A percentile compares a stretch with the other conserved stretches of the same genome.
These are phyloP conservation scores for Begonia peltatifolia DNA, from an alignment of 306 rosid genomes.

Conservation along the genomic window DNA sequence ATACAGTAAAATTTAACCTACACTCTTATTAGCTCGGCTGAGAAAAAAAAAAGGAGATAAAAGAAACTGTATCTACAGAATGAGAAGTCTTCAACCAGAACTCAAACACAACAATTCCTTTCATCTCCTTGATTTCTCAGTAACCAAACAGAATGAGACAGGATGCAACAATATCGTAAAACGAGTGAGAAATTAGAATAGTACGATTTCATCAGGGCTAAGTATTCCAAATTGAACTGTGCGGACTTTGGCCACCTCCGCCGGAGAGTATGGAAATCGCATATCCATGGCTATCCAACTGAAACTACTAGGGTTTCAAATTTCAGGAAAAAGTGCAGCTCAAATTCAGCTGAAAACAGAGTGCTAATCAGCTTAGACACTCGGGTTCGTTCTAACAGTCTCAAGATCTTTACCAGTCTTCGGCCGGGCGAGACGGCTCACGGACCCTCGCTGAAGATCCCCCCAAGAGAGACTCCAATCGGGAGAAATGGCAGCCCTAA, in stretches of 20 bases:
- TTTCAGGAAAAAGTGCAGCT: slow-evolving; percentile 16
- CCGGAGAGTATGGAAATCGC: slow-evolving; percentile 89
- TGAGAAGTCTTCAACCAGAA: neutral
- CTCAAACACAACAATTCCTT: neutral
- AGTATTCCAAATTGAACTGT: slow-evolving; percentile 91
- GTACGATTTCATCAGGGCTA: slow-evolving; percentile 89
- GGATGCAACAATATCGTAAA: too few relatives aligned
- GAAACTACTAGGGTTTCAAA: slow-evolving; percentile 18
- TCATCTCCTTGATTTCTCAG: neutral
- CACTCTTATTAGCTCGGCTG: neutral
- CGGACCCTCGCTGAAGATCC: slow-evolving; percentile 4
- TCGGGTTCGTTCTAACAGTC: neutral
- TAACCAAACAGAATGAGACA: slow-evolving; percentile 3
- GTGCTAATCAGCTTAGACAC: too few relatives aligned
- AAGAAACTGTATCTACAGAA: neutral
- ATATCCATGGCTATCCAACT: slow-evolving; percentile 66
- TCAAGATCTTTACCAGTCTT: neutral
- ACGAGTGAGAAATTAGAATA: neutral
- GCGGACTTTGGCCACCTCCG: slow-evolving; percentile 90
- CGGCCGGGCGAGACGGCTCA: slow-evolving; percentile 9
- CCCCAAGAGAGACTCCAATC: slow-evolving; percentile 10
- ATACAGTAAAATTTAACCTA: neutral
- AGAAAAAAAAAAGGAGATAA: neutral
- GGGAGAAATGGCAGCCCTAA: fast-evolving
- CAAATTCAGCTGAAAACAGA: slow-evolving; percentile 3